Evolutionary conservation across 768 basidiomycete genomes (phyloP).

Genomic region (Crassisporium funariophilum): DNA sequence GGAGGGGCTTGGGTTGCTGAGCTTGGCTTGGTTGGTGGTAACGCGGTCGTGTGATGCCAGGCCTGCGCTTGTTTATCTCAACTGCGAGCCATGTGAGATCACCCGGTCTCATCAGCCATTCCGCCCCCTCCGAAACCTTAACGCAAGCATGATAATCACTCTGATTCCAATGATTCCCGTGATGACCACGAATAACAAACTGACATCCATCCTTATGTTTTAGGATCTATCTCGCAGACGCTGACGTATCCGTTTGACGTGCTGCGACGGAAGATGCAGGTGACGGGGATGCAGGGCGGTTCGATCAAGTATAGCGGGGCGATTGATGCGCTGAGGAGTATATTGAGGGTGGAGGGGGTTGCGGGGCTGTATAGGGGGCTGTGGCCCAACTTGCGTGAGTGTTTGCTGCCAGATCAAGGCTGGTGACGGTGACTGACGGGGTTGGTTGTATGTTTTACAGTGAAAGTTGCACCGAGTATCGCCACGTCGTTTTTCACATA

Average conservation of each 20-base stretch:
- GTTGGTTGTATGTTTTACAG: constrained; percentile 49
- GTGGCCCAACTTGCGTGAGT: constrained; percentile 87
- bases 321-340: constrained; percentile 71
- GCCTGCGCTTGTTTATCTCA: too few species aligned
- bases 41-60: too few species aligned
- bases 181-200: too few species aligned
- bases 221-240: constrained; percentile 90
- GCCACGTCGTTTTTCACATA: constrained; percentile 87
- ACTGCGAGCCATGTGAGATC: too few species aligned
- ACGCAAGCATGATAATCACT: too few species aligned
- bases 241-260: constrained; percentile 97
- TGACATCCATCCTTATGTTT: too few species aligned
- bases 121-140: too few species aligned
- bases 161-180: too few species aligned
- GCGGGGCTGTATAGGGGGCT: constrained; percentile 81
- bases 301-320: constrained; percentile 78
- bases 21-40: too few species aligned
- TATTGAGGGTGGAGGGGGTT: constrained; percentile 73
- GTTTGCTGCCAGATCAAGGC: constrained; percentile 11
- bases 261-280: constrained; percentile 93
- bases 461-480: constrained; percentile 90
- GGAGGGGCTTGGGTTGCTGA: too few species aligned
- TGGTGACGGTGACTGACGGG: constrained; percentile 6
- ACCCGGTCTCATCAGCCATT: too few species aligned
- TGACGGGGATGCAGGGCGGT: constrained; percentile 72